Evolutionary conservation across 306 rosid species (phyloP).

Genomic region (Prunus davidiana): DNA sequence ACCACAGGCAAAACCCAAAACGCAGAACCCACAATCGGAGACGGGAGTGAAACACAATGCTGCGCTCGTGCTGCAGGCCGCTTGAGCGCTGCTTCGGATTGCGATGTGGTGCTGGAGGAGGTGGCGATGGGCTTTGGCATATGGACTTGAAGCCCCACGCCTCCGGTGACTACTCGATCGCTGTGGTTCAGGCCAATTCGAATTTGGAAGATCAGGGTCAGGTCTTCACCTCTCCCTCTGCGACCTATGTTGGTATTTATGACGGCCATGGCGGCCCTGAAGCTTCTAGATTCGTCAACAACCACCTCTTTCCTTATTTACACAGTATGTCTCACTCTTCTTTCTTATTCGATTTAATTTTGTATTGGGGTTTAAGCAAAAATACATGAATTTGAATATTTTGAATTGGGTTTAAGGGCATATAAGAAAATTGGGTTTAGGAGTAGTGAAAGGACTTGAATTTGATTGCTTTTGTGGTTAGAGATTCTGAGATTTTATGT

Average conservation of each 20-base stretch:
- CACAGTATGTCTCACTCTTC: slow-evolving; percentile 42
- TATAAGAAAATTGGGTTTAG: not conserved
- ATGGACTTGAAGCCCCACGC: slow-evolving; percentile 80
- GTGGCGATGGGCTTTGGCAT: slow-evolving; percentile 75
- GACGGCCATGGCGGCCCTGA: slow-evolving; percentile 99
- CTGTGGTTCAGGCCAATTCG: slow-evolving; percentile 90
- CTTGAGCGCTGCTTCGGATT: slow-evolving; percentile 58
- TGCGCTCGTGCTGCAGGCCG: slow-evolving; percentile 43
- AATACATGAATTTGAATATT: not conserved
- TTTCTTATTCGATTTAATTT: not conserved
- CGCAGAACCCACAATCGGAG: not conserved
- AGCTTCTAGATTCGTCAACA: slow-evolving; percentile 89
- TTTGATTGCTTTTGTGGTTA: not conserved
- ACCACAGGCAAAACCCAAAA: not conserved
- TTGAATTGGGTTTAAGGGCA: not conserved
- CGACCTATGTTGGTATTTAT: slow-evolving; percentile 80
- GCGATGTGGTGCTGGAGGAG: slow-evolving; percentile 18
- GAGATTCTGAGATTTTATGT: not conserved
- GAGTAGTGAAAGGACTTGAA: not conserved
- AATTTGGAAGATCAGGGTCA: slow-evolving; percentile 93
- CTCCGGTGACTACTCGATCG: slow-evolving; percentile 93
- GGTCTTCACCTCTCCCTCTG: slow-evolving; percentile 77
- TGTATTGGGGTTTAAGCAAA: not conserved
- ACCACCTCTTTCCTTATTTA: slow-evolving; percentile 62
- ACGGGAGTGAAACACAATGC: slow-evolving; percentile 23